Base-by-base conservation (phyloP, 2,329 filamentous ascomycete species). In the Colletotrichum sp. region DNA sequence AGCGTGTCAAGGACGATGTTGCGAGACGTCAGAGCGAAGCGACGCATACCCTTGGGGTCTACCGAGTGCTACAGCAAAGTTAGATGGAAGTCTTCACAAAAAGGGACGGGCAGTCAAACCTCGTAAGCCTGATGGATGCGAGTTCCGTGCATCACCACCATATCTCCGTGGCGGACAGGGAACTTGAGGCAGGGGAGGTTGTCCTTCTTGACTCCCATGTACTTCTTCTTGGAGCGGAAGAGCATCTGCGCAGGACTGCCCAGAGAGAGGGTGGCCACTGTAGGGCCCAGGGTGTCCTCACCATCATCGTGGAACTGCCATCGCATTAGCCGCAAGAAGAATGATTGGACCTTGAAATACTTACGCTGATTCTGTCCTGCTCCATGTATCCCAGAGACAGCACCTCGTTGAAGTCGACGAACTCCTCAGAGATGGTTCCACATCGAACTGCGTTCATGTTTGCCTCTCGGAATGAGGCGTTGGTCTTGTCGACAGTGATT, bases 241-340 rank as follows among this genome's bases (percentile, higher is more conserved):
- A 82, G 82, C 92, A 94, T 94, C 0, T 84, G 84, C 0, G 92
- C 90, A 0, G 89, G 87, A 0, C 87, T 89, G 2, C 92, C 92
- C 0, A 94, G 85, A 3, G 91, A 92, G 8, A 92, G 83, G 0
- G 92, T 92, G 0, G 91, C 91, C 8, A 94, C 91, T 0, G 90
- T 92, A 0, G 91, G 90, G 0, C 92, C 92, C 1, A 94, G 85
- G 5, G 91, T 90, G 12, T 83, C 84, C 79, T 94, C 93, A 6
- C 93, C 93, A 78, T 94, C 93, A 73, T 94, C 92, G 75, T 94
- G 92, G 78, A 89, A 93, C 85, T 92, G 52, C n/a, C 78, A 13
- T 65, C 32, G n/a, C 16, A 27, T 62, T 16, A 22, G 30, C 69
- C 25, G 19, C 5, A 13, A 63, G 27, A 25, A 57, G 32, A 27